These are phyloP conservation scores for Smittium culicis DNA, from an alignment of 371 early-diverging fungal species.

Conservation along the genomic window DNA sequence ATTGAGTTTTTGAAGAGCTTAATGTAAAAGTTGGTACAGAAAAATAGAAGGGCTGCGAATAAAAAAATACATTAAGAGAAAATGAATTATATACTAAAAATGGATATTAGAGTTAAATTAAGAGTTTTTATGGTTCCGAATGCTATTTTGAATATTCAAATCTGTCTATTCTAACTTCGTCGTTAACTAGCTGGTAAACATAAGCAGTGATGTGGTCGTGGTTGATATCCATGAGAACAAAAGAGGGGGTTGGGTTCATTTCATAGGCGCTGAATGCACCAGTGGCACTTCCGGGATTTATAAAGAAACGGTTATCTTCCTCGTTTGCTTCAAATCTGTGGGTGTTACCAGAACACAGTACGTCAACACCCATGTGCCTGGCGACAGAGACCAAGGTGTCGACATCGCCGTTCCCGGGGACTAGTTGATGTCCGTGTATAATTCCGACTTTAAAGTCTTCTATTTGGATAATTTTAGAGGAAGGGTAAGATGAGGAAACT, in stretches of 20 bases:
- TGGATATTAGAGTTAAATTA: no score
- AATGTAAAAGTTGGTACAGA: no score
- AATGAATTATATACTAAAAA: no score
- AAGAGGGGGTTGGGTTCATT: constrained; percentile 53
- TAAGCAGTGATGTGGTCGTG: constrained; percentile 61
- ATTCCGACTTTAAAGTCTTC: constrained; percentile 69
- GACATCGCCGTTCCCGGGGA: constrained; percentile 69
- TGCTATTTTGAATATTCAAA: constrained; percentile 58
- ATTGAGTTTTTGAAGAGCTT: no score
- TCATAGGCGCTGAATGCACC: constrained; percentile 51
- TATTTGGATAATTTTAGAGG: constrained; percentile 53
- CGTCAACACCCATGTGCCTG: constrained; percentile 80
- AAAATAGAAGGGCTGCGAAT: no score
- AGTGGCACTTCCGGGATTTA: constrained; percentile 90
- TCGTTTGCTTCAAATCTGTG: constrained; percentile 83
- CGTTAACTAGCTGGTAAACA: constrained; percentile 79
- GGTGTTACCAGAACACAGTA: constrained; percentile 74
- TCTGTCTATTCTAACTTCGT: constrained; percentile 84
- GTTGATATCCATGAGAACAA: constrained; percentile 89
- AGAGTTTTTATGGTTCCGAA: constrained; percentile 29
- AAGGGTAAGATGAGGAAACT: constrained; percentile 32
- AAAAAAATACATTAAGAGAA: no score
- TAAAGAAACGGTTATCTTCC: constrained; percentile 72
- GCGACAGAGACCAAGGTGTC: constrained; percentile 64
- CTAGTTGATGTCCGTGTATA: constrained; percentile 75